Base-by-base conservation (phyloP, 345 rosid species). In the Garcia nutans region DNA sequence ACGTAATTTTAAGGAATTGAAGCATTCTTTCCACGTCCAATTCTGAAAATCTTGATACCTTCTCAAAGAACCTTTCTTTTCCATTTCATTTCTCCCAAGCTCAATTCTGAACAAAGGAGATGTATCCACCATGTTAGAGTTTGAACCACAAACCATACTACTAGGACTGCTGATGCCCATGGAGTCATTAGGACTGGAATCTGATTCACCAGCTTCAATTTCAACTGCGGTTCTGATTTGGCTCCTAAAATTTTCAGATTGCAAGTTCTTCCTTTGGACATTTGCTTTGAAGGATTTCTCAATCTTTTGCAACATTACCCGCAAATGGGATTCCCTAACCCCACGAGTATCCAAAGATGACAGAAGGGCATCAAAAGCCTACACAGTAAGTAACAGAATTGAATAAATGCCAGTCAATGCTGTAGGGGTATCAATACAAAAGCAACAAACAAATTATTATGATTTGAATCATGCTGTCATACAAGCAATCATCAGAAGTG, bases 321-420 rank as follows among this genome's bases (percentile, higher is more conserved):
- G 86, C 86, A 96, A 84, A 87, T 93, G 98, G 57, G 99, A 93
- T 76, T 96, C 99, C 81, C 99, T 89, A 69, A 91, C 78, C 78
- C 99, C 99, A 24, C 98, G 98, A 72, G 82, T 74, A 81, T 93
- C 98, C 85, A 96, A 80, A 68, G 97, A 93, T 65, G 88, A 85
- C 77, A 89, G 78, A 50, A 96, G 90, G 70, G 90, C 85, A 87
- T 96, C 97, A 65, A 96, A 93, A 50, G 92, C 98, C 99, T 96
- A 81, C 79, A 28, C 11, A 79, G 37, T 71, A 33, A 78, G 37
- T 71, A 33, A 73, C 23, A 26, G 22, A 69, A 54, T 69, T 19
- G 22, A 71, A 57, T 64, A 71, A 8, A 19, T 62, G 45, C 10
- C 31, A 68, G 44, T 56, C 55, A 72, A 55, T 41, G 24, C 58